These are phyloP conservation scores for Brassica napus DNA, from an alignment of 345 rosid species.

Conservation along the genomic window Da-Ae NC_063444.1:25189501-25190000, in stretches of 20 bases:
- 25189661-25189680: slow-evolving; percentile 42
- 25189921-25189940: too few relatives aligned
- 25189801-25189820: neutral
- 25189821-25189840: slow-evolving; percentile 11
- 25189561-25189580: slow-evolving; percentile 43
- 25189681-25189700: slow-evolving; percentile 43
- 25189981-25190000: too few relatives aligned
- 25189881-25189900: neutral
- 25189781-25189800: slow-evolving; percentile 37
- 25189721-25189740: slow-evolving; percentile 37
- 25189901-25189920: neutral
- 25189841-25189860: slow-evolving; percentile 25
- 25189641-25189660: slow-evolving; percentile 26
- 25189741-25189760: slow-evolving; percentile 41
- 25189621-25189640: slow-evolving; percentile 39
- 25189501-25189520: slow-evolving; percentile 20
- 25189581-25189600: slow-evolving; percentile 32
- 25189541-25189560: slow-evolving; percentile 40
- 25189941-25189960: too few relatives aligned
- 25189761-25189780: slow-evolving; percentile 39
- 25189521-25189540: slow-evolving; percentile 23
- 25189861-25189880: slow-evolving; percentile 7
- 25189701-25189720: slow-evolving; percentile 41
- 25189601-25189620: slow-evolving; percentile 41
- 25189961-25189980: too few relatives aligned